These are phyloP conservation scores for Schoenoplectus triqueter DNA, from an alignment of 202 grass and related monocot species.

Conservation along the genomic window DNA sequence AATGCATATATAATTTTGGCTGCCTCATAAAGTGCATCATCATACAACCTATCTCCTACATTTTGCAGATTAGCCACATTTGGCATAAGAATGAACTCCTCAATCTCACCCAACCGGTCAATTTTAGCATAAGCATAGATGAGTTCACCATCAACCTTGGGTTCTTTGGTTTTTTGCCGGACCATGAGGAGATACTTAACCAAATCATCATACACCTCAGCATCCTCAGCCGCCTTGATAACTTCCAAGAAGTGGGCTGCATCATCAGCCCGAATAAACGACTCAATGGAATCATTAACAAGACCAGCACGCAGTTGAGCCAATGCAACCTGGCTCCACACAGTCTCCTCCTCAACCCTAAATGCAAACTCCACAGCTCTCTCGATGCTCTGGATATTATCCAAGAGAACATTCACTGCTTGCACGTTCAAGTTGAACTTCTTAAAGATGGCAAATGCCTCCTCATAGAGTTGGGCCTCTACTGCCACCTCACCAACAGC, in stretches of 20 bases:
- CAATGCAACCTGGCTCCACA: conserved; percentile 96
- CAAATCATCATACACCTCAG: conserved; percentile 80
- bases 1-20: conserved; percentile 96
- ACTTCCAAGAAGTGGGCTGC: conserved; percentile 88
- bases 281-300: conserved; percentile 94
- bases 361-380: conserved; percentile 95
- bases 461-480: conserved; percentile 88
- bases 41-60: conserved; percentile 83
- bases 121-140: conserved; percentile 96
- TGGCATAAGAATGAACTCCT: conserved; percentile 97
- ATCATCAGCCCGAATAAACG: conserved; percentile 96
- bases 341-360: conserved; percentile 93
- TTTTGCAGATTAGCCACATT: conserved; percentile 99
- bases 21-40: conserved; percentile 89
- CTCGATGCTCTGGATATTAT: conserved; percentile 90
- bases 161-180: conserved; percentile 81
- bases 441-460: conserved; percentile 96
- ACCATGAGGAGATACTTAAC: conserved; percentile 97
- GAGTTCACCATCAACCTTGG: conserved; percentile 93
- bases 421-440: conserved; percentile 98
- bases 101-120: conserved; percentile 82
- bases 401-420: conserved; percentile 88
- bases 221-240: conserved; percentile 83
- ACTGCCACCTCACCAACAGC: conserved; percentile 96
- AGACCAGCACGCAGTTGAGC: conserved; percentile 89